A percentile compares a stretch with the other conserved stretches of the same genome.
Evolutionary conservation across 192 early-diverging fungal species (phyloP).

Genomic region (Coemansia sp.): DNA sequence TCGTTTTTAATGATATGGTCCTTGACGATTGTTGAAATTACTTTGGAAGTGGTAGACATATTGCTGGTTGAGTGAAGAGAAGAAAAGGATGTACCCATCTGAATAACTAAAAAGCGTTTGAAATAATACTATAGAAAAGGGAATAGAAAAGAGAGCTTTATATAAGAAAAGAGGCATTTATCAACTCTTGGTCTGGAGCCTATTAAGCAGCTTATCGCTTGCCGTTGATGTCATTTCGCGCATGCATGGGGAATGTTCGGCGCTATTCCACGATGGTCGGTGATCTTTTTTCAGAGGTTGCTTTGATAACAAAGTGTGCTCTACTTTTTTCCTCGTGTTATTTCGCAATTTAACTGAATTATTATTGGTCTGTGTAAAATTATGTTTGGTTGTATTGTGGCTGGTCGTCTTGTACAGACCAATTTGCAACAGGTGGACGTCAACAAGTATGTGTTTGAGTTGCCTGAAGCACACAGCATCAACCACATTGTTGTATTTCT

Average conservation of each 20-base stretch:
- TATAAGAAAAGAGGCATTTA: constrained; percentile 3
- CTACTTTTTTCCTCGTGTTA: not conserved
- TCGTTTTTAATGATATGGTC: constrained; percentile 36
- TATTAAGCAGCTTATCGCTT: not conserved
- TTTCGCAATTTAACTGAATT: not conserved
- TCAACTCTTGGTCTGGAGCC: not conserved
- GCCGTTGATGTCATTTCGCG: not conserved
- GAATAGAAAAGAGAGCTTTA: not conserved
- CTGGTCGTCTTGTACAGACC: constrained; percentile 87
- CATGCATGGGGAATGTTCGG: not conserved
- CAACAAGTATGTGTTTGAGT: constrained; percentile 86
- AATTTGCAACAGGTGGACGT: constrained; percentile 86
- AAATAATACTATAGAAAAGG: not conserved
- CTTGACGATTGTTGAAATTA: constrained; percentile 28
- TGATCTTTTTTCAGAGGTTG: not conserved
- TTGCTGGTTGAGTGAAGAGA: constrained; percentile 4
- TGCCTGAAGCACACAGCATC: constrained; percentile 78
- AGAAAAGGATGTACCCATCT: constrained; percentile 18
- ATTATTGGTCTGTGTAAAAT: not conserved
- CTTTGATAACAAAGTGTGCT: not conserved
- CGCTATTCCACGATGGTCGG: not conserved
- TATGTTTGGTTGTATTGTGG: constrained; percentile 94
- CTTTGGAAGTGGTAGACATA: constrained; percentile 37
- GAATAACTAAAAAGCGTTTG: constrained; percentile 1
- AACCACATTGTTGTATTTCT: constrained; percentile 97